Evolutionary conservation across 2,329 filamentous ascomycete species (phyloP).

Genomic region (Aspergillus tanneri): DNA sequence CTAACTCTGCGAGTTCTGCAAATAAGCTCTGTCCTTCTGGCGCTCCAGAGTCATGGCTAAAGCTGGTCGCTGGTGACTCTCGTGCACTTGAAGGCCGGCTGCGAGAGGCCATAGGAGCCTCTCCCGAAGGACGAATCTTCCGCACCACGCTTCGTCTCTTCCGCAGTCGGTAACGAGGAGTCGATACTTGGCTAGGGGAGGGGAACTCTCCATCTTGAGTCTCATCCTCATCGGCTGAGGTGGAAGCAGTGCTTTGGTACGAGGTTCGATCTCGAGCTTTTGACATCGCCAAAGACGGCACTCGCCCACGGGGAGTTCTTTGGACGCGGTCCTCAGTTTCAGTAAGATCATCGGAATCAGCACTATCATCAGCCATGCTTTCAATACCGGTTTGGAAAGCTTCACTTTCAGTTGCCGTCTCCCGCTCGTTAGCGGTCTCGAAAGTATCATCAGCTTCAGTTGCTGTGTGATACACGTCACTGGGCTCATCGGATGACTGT

Average conservation of each 20-base stretch:
- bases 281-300: conserved; percentile 39
- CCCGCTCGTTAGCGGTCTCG: conserved; percentile 74
- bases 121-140: conserved; percentile 54
- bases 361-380: conserved; percentile 64
- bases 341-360: conserved; percentile 69
- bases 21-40: conserved; percentile 75
- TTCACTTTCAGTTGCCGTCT: conserved; percentile 77
- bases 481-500: conserved; percentile 49
- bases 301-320: conserved; percentile 40
- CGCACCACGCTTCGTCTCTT: conserved; percentile 64
- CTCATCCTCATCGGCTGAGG: conserved; percentile 73
- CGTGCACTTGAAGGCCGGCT: conserved; percentile 44
- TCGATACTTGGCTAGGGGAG: conserved; percentile 65
- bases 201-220: conserved; percentile 60
- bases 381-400: conserved; percentile 94
- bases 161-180: conserved; percentile 69
- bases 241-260: conserved; percentile 84
- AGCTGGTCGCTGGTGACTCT: conserved; percentile 55
- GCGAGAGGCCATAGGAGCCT: conserved; percentile 41
- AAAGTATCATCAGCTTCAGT: conserved; percentile 70
- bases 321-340: conserved; percentile 69
- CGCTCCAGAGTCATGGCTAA: conserved; percentile 48
- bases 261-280: conserved; percentile 62
- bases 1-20: conserved; percentile 82
- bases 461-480: conserved; percentile 75